A percentile compares a stretch with the other conserved stretches of the same genome.
These are phyloP conservation scores for Talaromyces sp. DNA, from an alignment of 2,329 filamentous ascomycete genomes.

Conservation along the genomic window DNA sequence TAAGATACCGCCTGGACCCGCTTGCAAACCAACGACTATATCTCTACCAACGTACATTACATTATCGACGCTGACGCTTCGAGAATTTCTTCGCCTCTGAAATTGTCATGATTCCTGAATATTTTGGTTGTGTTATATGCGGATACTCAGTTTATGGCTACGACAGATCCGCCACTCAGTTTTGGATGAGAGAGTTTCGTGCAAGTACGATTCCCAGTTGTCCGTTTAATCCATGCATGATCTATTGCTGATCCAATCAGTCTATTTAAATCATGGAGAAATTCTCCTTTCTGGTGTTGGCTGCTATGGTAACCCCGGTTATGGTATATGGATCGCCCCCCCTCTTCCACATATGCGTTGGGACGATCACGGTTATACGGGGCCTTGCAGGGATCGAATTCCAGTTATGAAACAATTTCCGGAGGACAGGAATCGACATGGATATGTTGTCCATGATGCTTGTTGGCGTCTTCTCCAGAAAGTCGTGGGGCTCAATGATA, in stretches of 20 bases:
- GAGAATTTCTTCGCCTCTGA: background rate
- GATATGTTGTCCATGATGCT: slow-evolving; percentile 10
- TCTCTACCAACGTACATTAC: too few species aligned
- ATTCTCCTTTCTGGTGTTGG: slow-evolving; percentile 7
- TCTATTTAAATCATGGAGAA: slow-evolving; percentile 6
- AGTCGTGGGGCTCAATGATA: background rate
- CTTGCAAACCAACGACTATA: too few species aligned
- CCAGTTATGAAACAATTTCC: slow-evolving; percentile 6
- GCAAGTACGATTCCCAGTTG: slow-evolving; percentile 1
- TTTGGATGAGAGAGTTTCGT: slow-evolving; percentile 11
- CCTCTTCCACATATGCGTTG: slow-evolving; percentile 2
- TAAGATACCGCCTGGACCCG: too few species aligned
- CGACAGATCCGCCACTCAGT: background rate
- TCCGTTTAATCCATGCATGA: background rate
- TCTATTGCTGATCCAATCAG: background rate
- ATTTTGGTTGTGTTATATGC: slow-evolving; percentile 1
- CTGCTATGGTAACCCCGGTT: slow-evolving; percentile 3
- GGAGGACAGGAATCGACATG: background rate
- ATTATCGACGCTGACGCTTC: too few species aligned
- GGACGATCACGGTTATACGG: slow-evolving; percentile 5
- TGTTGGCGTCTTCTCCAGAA: slow-evolving; percentile 6
- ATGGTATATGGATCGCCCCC: slow-evolving; percentile 3
- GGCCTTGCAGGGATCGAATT: background rate
- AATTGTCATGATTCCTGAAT: background rate
- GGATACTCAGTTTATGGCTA: background rate